Evolutionary conservation across 148 eudicot species (phyloP).

Genomic region (Rhododendron griersonianum): DNA sequence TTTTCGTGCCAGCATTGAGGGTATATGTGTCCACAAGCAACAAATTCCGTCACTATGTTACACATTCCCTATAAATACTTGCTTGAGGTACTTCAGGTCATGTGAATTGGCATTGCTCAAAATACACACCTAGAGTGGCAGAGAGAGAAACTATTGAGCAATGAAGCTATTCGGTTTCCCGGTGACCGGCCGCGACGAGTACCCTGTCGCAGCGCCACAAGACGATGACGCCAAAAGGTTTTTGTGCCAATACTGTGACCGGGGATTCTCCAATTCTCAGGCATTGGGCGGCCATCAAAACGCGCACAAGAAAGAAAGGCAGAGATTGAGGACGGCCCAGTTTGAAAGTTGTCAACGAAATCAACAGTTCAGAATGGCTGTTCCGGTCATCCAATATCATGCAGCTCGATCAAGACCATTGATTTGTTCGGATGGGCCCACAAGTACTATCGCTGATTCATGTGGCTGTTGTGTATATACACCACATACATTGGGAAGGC

Average conservation of each 20-base stretch:
- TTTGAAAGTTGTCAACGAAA: constrained; percentile 14
- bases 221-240: constrained; percentile 22
- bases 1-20: neutral
- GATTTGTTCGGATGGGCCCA: neutral
- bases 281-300: constrained; percentile 53
- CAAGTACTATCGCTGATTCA: neutral
- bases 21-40: neutral
- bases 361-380: constrained; percentile 14
- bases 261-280: constrained; percentile 36
- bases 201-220: constrained; percentile 2
- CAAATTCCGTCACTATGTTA: neutral
- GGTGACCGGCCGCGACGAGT: constrained; percentile 11
- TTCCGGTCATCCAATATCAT: constrained; percentile 16
- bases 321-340: constrained; percentile 28
- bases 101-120: neutral
- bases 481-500: constrained; percentile 18
- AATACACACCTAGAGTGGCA: neutral
- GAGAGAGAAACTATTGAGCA: neutral
- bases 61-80: neutral
- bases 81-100: neutral
- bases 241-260: constrained; percentile 39
- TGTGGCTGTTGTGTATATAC: constrained; percentile 9
- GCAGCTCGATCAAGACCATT: constrained; percentile 17
- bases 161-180: constrained; percentile 38
- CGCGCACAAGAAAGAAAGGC: constrained; percentile 49